These are phyloP conservation scores for Phytophthora hibernalis DNA, from an alignment of 352 stramenopile species.

Conservation along the genomic window DNA sequence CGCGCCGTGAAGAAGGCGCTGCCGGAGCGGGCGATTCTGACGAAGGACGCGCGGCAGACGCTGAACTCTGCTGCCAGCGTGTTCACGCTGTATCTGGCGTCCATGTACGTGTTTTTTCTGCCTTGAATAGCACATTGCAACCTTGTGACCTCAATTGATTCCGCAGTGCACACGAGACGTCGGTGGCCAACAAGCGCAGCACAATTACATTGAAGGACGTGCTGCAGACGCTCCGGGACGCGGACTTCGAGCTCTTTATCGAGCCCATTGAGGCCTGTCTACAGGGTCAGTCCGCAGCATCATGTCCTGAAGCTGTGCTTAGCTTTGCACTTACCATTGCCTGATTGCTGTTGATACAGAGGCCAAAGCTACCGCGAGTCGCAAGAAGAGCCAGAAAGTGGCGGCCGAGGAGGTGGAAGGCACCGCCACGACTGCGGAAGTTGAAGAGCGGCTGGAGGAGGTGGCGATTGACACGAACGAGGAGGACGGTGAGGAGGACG, in stretches of 20 bases:
- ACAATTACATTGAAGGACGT: constrained; percentile 84
- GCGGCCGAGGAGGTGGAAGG: constrained; percentile 32
- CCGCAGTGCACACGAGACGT: constrained; percentile 72
- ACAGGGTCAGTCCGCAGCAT: too few species aligned
- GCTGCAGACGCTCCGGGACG: constrained; percentile 67
- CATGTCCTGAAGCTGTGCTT: too few species aligned
- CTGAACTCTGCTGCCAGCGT: constrained; percentile 79
- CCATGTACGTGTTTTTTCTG: constrained; percentile 49
- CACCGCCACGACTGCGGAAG: constrained; percentile 42
- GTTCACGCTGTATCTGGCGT: constrained; percentile 81
- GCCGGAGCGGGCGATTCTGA: constrained; percentile 70
- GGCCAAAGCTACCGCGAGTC: constrained; percentile 47
- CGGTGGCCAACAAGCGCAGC: constrained; percentile 72
- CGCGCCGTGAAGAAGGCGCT: constrained; percentile 74
- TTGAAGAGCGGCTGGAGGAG: constrained; percentile 40
- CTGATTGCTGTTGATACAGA: constrained; percentile 41
- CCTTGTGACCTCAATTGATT: neutral
- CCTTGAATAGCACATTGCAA: neutral
- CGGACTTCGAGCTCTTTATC: constrained; percentile 85
- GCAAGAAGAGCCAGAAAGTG: constrained; percentile 37
- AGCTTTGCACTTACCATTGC: neutral
- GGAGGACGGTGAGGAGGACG: constrained; percentile 49
- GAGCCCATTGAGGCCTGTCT: constrained; percentile 73
- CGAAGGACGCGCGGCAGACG: constrained; percentile 69
- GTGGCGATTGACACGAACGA: constrained; percentile 38